Evolutionary conservation across 2,329 filamentous ascomycete species (phyloP).

Genomic region (Hypoxylon sp.): DNA sequence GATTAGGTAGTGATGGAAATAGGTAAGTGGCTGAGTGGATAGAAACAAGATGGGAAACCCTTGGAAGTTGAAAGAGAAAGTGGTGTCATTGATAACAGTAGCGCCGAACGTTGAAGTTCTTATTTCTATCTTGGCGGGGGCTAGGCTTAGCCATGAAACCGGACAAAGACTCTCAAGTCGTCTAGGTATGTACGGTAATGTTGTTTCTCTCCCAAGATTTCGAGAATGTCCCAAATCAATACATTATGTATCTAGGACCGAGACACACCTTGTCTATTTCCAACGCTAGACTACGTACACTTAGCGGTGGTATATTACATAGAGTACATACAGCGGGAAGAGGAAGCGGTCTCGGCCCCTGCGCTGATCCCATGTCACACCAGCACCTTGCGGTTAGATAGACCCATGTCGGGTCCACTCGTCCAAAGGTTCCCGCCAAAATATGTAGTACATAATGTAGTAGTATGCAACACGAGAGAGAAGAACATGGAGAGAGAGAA

Average conservation of each 20-base stretch:
- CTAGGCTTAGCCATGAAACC: conserved; percentile 17
- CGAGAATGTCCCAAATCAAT: conserved; percentile 22
- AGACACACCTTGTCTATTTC: conserved; percentile 22
- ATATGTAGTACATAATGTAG: not conserved
- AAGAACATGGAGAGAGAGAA: not conserved
- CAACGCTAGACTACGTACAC: conserved; percentile 5
- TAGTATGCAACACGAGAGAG: not conserved
- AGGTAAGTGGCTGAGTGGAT: not conserved
- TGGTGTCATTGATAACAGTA: conserved; percentile 31
- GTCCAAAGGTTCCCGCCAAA: not conserved
- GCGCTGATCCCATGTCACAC: conserved; percentile 29
- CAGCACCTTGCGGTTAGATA: conserved; percentile 12
- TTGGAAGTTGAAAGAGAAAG: conserved; percentile 23
- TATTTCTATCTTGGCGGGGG: conserved; percentile 26
- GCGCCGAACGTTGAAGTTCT: conserved; percentile 22
- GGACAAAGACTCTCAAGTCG: conserved; percentile 17
- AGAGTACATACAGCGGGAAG: not conserved
- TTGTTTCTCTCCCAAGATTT: conserved; percentile 13
- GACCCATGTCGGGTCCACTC: conserved; percentile 2
- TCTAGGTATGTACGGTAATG: too few relatives aligned
- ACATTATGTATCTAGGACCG: conserved; percentile 9
- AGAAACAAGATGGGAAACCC: conserved; percentile 16
- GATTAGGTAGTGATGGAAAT: not conserved
- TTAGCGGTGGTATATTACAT: conserved; percentile 4
- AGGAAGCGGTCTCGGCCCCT: conserved; percentile 38